Evolutionary conservation across 179 eudicot genomes (phyloP).

Genomic region (Actinidia chinensis): DNA sequence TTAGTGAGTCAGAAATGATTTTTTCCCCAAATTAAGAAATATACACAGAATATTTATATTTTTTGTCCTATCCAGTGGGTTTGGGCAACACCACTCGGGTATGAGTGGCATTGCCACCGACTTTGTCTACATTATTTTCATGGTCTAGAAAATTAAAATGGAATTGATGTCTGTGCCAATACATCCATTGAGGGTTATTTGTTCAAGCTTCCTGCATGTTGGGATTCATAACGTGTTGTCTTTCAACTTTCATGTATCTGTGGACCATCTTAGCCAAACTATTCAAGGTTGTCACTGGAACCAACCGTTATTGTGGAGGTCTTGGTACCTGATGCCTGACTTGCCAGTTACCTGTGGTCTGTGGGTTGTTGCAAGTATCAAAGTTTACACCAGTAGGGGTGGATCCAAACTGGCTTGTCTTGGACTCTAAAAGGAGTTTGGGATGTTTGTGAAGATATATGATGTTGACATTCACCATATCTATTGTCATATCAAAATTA

Average conservation of each 20-base stretch:
- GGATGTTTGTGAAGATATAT: background rate
- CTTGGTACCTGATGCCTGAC: background rate
- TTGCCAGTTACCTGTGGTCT: background rate
- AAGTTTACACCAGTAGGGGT: background rate
- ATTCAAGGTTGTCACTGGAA: background rate
- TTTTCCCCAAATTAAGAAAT: no score
- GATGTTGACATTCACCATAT: background rate
- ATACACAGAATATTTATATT: no score
- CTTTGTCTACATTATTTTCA: background rate
- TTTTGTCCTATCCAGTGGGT: no score
- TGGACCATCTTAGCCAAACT: background rate
- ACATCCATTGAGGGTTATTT: background rate
- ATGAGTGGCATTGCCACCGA: no score
- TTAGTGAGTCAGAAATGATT: no score
- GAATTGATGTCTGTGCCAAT: background rate
- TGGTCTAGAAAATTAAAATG: background rate
- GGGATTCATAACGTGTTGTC: background rate
- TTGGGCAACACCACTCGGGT: no score
- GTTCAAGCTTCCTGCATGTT: constrained; percentile 1
- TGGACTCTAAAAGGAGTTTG: background rate
- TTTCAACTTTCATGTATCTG: background rate
- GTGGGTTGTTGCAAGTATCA: background rate
- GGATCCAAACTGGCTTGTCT: background rate
- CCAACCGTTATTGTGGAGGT: background rate
- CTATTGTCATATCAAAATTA: background rate